Evolutionary conservation across 1,284 basidiomycete species (phyloP), one percentile per base, ranked within the genome.

Genomic region (Cystobasidium slooffiae): DNA sequence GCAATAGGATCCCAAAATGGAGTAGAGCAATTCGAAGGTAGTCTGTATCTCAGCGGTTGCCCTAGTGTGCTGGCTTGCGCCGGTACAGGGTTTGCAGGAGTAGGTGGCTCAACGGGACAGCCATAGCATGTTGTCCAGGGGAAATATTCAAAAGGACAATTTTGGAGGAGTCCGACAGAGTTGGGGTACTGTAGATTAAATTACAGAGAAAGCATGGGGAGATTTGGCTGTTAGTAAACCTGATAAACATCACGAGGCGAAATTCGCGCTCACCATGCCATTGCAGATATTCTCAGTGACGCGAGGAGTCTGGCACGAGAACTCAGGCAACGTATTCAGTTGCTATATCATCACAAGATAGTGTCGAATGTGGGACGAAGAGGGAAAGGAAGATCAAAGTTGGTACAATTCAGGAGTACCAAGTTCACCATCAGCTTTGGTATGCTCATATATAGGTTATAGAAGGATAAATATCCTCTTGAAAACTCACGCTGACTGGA

Each of bases 121-220:
- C 90, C 90, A 79, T 91, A 92, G 81, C 90, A 92, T 9, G 78
- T 80, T 14, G 74, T 88, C 85, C 90, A 91, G 5, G 90, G 90
- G 84, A 90, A 91, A 79, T 90, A 89, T 6, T 85, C 77, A 83
- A 91, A 91, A 12, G 84, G 81, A 80, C 90, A 92, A 66, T 87
- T 86, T 10, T 83, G 81, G 7, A 90, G 80, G 7, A 91, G 81
- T 5, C 90, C 80, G 16, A 66, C 72, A 49, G 76, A 46, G 43
- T 78, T 78, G 18, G 77, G 75, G 37, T 76, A 74, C 70, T 73
- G 47, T 43, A 8, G 20, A 16, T 58, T 22, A 8, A 18, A 39
- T 14, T 7, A 39, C 8, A 18, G 55, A 22, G 12, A 14, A 7
- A 39, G 22, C 37, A 12, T 14, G 16, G 6, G 12, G 46, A 49